phyloP scores from a whole-genome alignment of 2,329 filamentous ascomycete genomes.

The Neofusicoccum laricinum region DNA sequence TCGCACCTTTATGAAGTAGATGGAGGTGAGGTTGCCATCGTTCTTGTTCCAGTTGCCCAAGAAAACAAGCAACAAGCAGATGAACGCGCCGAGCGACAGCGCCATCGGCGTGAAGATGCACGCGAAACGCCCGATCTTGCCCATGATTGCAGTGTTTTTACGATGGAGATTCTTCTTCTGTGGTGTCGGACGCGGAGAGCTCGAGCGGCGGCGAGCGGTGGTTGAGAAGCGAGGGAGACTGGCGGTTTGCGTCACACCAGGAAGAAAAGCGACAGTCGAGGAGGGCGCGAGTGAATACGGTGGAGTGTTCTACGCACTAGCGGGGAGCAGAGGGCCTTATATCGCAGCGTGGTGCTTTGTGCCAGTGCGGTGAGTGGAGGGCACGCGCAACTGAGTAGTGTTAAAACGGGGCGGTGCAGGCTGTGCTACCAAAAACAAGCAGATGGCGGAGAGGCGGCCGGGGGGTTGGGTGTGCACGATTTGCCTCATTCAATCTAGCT shows the following conservation, averaged over 20 bases:
- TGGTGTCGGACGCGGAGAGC: too few species aligned
- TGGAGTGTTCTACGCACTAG: neutral
- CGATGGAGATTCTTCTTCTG: neutral
- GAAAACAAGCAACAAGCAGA: conserved; percentile 62
- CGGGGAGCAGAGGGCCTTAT: conserved; percentile 2
- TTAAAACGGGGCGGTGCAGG: conserved; percentile 5
- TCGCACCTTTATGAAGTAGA: conserved; percentile 57
- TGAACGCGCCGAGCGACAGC: conserved; percentile 72
- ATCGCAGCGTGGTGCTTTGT: neutral
- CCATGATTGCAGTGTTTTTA: conserved; percentile 48
- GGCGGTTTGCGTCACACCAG: conserved; percentile 4
- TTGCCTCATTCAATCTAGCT: conserved; percentile 7
- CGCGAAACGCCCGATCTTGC: conserved; percentile 72
- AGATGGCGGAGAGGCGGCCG: neutral
- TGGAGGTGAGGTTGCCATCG: conserved; percentile 44
- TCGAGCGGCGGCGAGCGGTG: neutral
- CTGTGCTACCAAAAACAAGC: neutral
- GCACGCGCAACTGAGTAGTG: conserved; percentile 5
- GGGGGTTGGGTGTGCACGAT: neutral
- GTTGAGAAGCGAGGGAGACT: conserved; percentile 9
- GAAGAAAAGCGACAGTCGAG: neutral
- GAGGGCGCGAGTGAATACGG: neutral
- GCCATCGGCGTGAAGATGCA: conserved; percentile 87
- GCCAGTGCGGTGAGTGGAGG: conserved; percentile 3
- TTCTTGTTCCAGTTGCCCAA: conserved; percentile 55